Evolutionary conservation across 83 land plant species (phyloP), one percentile per base, ranked within the genome.

Genomic region (Larix sibirica): DNA sequence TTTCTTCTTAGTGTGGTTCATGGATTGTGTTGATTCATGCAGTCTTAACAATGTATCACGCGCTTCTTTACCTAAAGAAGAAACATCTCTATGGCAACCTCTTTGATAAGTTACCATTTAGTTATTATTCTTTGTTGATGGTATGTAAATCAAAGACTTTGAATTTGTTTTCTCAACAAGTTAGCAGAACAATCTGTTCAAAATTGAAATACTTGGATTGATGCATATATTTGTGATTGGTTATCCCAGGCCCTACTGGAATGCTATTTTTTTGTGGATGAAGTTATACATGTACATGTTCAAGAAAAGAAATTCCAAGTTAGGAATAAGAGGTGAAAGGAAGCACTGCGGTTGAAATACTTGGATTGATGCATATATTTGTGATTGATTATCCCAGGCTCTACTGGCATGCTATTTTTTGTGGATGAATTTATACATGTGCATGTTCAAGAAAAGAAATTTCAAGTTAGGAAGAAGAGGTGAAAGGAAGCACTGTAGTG

Each of bases 1-100:
- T 65, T 21, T 31, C 79, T 24, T 28, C 62, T 71, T 20, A 23
- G 13, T 42, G 6, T 71, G 76, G 12, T 8, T 71, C 6, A 40
- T 21, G 42, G 42, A 9, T 13, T 59, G 81, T 33, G 38, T 44
- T 21, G 14, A 20, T 71, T 21, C 64, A 68, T 90, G 89, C 91
- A 94, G 96, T 92, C 86, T 85, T 83, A 86, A 85, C 90, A n/a
- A 87, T 92, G 89, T 94, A 92, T 70, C 83, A 86, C 79, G 96
- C 96, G 79, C 90, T 94, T 83, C 93, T 94, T 62, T 85, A 68
- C 54, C 84, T 94, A 65, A 88, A 88, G 87, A 64, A 84, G 88
- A 80, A 85, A 80, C 85, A 90, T 28, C 89, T 94, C 26, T 90
- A 88, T 70, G 86, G 83, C 50, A 79, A 73, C 64, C 18, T 81